Base-by-base conservation (phyloP, 2,329 filamentous ascomycete genomes). In the Venturia pyrina region DNA sequence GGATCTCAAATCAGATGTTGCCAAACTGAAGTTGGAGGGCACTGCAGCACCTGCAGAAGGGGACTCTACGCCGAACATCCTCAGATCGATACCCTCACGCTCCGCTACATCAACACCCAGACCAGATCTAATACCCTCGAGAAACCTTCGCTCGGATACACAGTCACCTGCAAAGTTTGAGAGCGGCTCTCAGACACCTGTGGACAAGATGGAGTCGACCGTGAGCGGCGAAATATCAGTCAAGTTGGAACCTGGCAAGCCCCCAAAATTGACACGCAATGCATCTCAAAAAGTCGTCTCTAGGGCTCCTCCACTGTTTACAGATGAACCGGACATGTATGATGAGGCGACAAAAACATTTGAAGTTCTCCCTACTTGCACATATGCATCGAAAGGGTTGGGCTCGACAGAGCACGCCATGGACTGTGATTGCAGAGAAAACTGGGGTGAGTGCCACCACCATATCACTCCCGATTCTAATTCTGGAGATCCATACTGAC, bases 341-440 rank as follows among this genome's bases (percentile, higher is more conserved):
- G 78, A 81, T 44, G 90, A 95, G 71, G 90, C 95, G 4, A 87
- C 85, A 70, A 79, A 82, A 34, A 85, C 86, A 17, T 99, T 99
- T 72, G 85, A 91, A 70, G 81, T 93, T 63, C 92, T 99, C 69
- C 80, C 87, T 64, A 86, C 91, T 71, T 98, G 93, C 76, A 88
- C 90, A 43, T 99, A 99, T 77, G 91, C 90, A 65, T 91, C 92
- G 70, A 97, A 96, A 76, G 86, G 90, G 70, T 87, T 98, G 79
- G 95, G 95, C 64, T 89, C 89, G 69, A 96, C 95, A 34, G 93
- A 97, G 73, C 90, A 93, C 78, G 93, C 90, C 67, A 83, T 98
- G 76, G 95, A 97, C 77, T 99, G 95, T 78, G 95, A 99, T 75
- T 99, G 95, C 78, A 82, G 85, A 70, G 91, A 96, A 78, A 91